Evolutionary conservation across 768 basidiomycete genomes (phyloP), one percentile per base, ranked within the genome.

Genomic region (Tephrocybe sp.): DNA sequence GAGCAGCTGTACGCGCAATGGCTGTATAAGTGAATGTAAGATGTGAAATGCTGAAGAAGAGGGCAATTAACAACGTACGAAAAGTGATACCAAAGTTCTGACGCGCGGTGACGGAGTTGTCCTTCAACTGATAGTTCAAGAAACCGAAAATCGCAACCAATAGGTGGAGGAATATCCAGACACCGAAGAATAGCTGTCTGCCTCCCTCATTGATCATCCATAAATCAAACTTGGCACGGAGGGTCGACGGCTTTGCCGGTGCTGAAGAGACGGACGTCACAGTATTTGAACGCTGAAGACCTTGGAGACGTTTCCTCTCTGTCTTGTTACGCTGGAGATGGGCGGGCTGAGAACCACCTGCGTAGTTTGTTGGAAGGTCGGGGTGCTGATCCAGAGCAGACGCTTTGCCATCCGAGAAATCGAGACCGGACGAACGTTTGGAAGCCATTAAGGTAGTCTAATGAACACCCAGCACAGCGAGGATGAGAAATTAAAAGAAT

Each of bases 151-250:
- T 75, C 48, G 84, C 80, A 45, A 93, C 90, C 28, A 95, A 70
- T 33, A 85, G 53, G 57, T 98, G 94, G 26, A 96, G 78, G 66
- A 92, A 71, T 45, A 95, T 72, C 84, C 88, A 97, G 55, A 84
- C 67, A 49, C 71, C 78, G 71, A 95, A 91, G 75, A 94, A 92
- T 33, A 95, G 59, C 48, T 81, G 76, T 38, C 79, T 78, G 12
- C 88, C 84, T 61, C 94, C 94, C 64, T 95, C 93, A 65, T 95
- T 94, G 67, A 94, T 91, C 88, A 93, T 88, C 93, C 93, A 96
- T n/a, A 84, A 60, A 58, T 78, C 75, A 60, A 81, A 77, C 58
- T 67, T 79, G 59, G 83, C 76, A 38, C 61, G 59, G 40, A 71
- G 63, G 2, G 74, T 72, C 46, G 59, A 67, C 26, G 78, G 73